Percentiles rank a stretch among this genome's conserved stretches.
phyloP scores from a whole-genome alignment of 75 land plant genomes.

The Cryptomeria japonica region DNA sequence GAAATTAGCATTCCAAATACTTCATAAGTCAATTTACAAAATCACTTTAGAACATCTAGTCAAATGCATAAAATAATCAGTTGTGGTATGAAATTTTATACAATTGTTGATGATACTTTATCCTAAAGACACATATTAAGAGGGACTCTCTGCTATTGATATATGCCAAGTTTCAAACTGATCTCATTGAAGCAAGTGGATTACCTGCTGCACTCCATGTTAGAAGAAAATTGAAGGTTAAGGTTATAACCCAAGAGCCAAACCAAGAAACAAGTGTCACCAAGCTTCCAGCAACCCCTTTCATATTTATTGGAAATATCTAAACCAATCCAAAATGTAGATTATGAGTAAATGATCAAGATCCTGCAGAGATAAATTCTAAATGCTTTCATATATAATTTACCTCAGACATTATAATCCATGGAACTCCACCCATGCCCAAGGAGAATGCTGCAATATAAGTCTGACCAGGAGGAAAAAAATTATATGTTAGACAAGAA shows the following conservation, averaged over 20 bases:
- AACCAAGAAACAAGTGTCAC: slow-evolving; percentile 42
- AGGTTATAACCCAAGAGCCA: slow-evolving; percentile 40
- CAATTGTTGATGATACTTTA: neutral
- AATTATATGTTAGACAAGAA: neutral
- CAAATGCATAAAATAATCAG: neutral
- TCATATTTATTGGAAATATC: slow-evolving; percentile 46
- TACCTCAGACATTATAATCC: slow-evolving; percentile 55
- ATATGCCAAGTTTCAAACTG: neutral
- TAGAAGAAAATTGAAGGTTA: slow-evolving; percentile 36
- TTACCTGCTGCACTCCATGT: slow-evolving; percentile 46
- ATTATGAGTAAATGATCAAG: neutral
- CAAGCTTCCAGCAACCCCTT: slow-evolving; percentile 50
- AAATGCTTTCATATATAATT: neutral
- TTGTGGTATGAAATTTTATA: neutral
- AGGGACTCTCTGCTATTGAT: neutral
- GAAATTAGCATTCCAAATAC: neutral
- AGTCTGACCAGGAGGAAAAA: slow-evolving; percentile 14
- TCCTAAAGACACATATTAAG: neutral
- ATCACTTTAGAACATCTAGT: neutral
- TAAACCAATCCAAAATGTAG: slow-evolving; percentile 10
- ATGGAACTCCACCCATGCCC: slow-evolving; percentile 49
- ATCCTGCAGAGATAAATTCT: neutral
- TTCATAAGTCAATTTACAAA: neutral
- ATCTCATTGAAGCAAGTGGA: neutral
- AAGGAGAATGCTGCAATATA: slow-evolving; percentile 35